Base-by-base conservation (phyloP, 2,329 filamentous ascomycete genomes). In the Lasiodiplodia hormozganensis region DNA sequence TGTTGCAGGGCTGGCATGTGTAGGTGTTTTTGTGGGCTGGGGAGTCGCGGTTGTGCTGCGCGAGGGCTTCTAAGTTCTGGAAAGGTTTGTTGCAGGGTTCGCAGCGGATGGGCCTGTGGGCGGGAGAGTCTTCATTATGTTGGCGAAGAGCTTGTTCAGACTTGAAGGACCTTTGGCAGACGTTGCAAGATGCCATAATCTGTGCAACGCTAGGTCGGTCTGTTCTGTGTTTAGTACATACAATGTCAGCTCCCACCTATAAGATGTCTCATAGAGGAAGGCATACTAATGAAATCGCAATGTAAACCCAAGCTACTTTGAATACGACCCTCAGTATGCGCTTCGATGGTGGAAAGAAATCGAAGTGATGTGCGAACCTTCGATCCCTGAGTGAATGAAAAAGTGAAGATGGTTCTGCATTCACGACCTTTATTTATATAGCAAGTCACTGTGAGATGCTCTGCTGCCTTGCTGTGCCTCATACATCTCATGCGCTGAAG, bases 381-480 rank as follows among this genome's bases (percentile, higher is more conserved):
- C 3, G 40, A 8, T 21, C 18, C 43, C 3, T n/a, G 34, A 8
- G n/a, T 31, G 12, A 1, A 5, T n/a, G 7, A n/a, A 25, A 49
- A 52, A 36, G 21, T 21, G 43, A 52, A 36, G 12, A 28, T 11
- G 23, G 10, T 64, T 52, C 51, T 52, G 47, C 40, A 52, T 5
- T n/a, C 18, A 10, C 21, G 10, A 4, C 10, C 31, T 21, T 21
- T 31, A 14, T 16, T 51, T 34, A 14, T 28, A 8, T 6, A 10
- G 23, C 18, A 2, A 14, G 3, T 18, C 31, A 11, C 7, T 18
- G 5, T 5, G 23, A 18, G 12, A 36, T 14, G 21, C 21, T 18
- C 47, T 64, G 60, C 25, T 52, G 60, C 60, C 60, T 64, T 64
- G 60, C 47, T 8, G 60, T 64, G 60, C 60, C 60, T 40, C 47